Base-by-base conservation (phyloP, 352 stramenopile species). In the Phytopythium vexans region DNA sequence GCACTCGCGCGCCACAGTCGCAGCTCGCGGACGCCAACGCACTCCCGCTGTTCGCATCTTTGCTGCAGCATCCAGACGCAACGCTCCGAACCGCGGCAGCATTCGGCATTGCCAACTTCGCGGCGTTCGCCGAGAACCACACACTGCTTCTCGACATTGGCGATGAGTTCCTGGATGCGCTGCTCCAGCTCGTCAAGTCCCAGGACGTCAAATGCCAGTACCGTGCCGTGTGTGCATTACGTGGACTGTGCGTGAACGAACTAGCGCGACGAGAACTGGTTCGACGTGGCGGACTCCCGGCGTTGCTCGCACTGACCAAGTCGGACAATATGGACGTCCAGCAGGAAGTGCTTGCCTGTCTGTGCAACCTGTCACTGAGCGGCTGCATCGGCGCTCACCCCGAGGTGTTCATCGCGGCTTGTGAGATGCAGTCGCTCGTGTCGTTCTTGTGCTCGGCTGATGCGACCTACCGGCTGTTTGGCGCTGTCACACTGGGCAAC, bases 321-420 rank as follows among this genome's bases (percentile, higher is more conserved):
- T 95, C 88, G 2, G 80, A 97, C 41, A 89, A 98, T 64, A 94
- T 97, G 62, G 92, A 98, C 47, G 74, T 98, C 1, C 96, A 98
- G 62, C 82, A 97, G 53, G 95, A 99, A 73, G 92, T 98, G n/a
- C 77, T 99, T 7, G 88, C 92, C 36, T 97, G 89, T 38, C 58
- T 99, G n/a, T 99, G 95, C 62, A 99, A 99, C 51, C 72, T 99
- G 34, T 98, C 92, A 7, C 74, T 98, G 8, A 96, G 86, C 57
- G 95, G 96, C n/a, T 98, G 78, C 59, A 93, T 99, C 36, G 92
- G 92, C 40, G 83, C 92, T 12, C 82, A 96, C 36, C 86, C 94
- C 0, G 80, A 92, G 3, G 72, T 84, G 4, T 93, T 99, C 49
- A 73, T 98, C 31, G 56, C 94, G 31, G 85, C 92, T 3, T 84